Conservation (phyloP, 2,329 filamentous ascomycete genomes). For the Blastomyces silverae region DNA sequence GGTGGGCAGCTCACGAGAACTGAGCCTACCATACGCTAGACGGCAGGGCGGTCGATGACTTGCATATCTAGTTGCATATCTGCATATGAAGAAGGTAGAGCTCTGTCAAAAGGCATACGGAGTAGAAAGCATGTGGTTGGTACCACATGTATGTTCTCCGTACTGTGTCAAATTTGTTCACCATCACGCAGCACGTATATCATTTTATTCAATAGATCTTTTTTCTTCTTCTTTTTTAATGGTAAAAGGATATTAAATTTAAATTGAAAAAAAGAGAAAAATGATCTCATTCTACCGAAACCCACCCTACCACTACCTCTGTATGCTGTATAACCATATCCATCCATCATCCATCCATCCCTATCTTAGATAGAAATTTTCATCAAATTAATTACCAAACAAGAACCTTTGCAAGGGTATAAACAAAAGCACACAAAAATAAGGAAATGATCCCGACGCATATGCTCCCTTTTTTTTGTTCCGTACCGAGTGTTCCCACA, state of each 20-base stretch:
- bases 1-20: not conserved
- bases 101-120: not conserved
- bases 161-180: too few species aligned
- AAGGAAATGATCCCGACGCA: not conserved
- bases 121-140: not conserved
- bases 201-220: not conserved
- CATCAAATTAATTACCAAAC: not conserved
- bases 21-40: not conserved
- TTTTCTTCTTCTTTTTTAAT: not conserved
- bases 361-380: not conserved
- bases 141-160: too few species aligned
- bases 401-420: slow-evolving; percentile 6
- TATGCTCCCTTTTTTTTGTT: not conserved
- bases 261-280: not conserved
- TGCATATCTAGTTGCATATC: slow-evolving; percentile 2
- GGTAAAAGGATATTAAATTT: not conserved
- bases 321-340: not conserved
- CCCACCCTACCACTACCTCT: not conserved
- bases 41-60: not conserved
- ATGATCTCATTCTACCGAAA: too few species aligned
- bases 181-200: not conserved
- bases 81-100: not conserved
- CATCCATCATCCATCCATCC: not conserved
- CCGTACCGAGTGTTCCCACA: not conserved
- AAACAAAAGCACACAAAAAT: not conserved